Conservation (phyloP, 805 yeast species). For the Candida pseudoglaebosa region DNA sequence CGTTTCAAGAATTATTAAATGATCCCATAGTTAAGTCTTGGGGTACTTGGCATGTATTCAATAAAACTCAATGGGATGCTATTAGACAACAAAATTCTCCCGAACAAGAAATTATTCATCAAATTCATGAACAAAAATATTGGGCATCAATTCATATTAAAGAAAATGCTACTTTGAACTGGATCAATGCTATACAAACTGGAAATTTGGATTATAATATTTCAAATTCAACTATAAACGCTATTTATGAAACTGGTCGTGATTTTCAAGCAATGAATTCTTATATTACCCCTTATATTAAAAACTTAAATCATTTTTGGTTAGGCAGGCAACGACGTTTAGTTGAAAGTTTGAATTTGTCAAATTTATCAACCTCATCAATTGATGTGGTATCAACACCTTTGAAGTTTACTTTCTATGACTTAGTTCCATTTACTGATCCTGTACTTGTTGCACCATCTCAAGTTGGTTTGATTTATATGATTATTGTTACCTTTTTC, state of each 20-base stretch:
- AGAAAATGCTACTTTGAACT: constrained; percentile 42
- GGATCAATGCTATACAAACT: constrained; percentile 35
- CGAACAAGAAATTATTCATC: constrained; percentile 36
- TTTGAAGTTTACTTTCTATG: constrained; percentile 34
- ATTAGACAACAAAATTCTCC: constrained; percentile 21
- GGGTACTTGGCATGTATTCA: constrained; percentile 36
- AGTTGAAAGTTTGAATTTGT: neutral
- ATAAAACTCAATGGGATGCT: constrained; percentile 23
- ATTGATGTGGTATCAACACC: constrained; percentile 24
- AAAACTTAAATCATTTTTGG: constrained; percentile 30
- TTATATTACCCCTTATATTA: constrained; percentile 40
- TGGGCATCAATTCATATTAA: constrained; percentile 62
- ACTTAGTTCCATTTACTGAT: constrained; percentile 48
- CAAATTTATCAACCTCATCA: neutral
- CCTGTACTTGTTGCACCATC: constrained; percentile 59
- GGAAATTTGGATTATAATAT: constrained; percentile 29
- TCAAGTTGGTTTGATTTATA: constrained; percentile 72
- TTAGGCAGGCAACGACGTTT: constrained; percentile 16
- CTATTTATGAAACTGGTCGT: constrained; percentile 59
- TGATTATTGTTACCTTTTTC: constrained; percentile 70
- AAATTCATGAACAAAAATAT: constrained; percentile 51
- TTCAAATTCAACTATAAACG: constrained; percentile 27
- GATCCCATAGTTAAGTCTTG: constrained; percentile 17
- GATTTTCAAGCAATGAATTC: constrained; percentile 49
- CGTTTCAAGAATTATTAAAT: constrained; percentile 23